Evolutionary conservation across 805 yeast genomes (phyloP), one percentile per base, ranked within the genome.

Genomic region (Myxozyma sirexii): DNA sequence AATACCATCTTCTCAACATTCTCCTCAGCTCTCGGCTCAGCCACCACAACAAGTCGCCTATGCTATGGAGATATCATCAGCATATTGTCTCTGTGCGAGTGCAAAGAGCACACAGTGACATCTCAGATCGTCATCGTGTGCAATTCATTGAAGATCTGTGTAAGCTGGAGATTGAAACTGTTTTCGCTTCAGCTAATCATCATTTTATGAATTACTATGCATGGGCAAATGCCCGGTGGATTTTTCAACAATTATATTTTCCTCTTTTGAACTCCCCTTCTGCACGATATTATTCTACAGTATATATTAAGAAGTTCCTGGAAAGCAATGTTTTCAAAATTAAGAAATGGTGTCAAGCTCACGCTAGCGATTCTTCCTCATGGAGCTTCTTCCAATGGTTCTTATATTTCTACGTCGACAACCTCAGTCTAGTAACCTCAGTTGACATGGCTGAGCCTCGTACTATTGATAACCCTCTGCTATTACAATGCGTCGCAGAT

Each of bases 121-220:
- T 43, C n/a, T 27, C 44, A 17, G 42, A 51, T 38, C 33, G 45
- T 17, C 43, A 59, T 13, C 48, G 46, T 5, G 48, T 48, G 10
- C 24, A 26, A n/a, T 35, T 23, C 35, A 44, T 59, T 17, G 64
- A 60, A 26, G 47, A 49, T 1, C 21, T 57, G 12, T 60, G 64
- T 35, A 46, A 54, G 23, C 5, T 19, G 6, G 64, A 76, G 60
- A 52, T 70, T 33, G 56, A 54, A 15, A 55, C 70, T 1, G 72
- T 80, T 1, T 55, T 71, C 1, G 51, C 49, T 7, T 78, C 84
- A 0, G 75, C 76, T 0, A 67, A 60, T 24, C 60, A 68, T 12
- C 85, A 82, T 64, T 78, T 77, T 8, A 66, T 75, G 44, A 82
- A 80, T 66, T 82, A 82, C 65, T 81, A 81, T 56, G 82, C 84